Evolutionary conservation across 345 rosid species (phyloP).

Genomic region (Syzygium grande): DNA sequence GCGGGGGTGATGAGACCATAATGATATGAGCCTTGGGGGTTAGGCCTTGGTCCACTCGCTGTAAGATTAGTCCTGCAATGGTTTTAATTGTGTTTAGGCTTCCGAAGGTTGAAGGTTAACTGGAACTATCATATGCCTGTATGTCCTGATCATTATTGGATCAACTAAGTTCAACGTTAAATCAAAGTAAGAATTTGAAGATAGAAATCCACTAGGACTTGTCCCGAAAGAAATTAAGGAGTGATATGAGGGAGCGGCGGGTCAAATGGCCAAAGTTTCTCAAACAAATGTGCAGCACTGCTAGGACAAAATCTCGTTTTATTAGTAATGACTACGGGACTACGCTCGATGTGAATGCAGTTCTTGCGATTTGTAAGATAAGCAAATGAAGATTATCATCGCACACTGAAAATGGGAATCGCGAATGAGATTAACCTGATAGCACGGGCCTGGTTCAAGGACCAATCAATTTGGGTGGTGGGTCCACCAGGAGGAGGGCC

Average conservation of each 20-base stretch:
- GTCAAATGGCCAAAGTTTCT: background rate
- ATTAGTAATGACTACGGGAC: background rate
- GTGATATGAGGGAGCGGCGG: background rate
- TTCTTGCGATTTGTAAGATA: background rate
- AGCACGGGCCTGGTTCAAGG: slow-evolving; percentile 90
- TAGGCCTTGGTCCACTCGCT: slow-evolving; percentile 98
- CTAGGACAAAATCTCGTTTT: background rate
- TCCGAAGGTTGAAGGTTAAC: background rate
- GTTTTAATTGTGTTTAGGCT: background rate
- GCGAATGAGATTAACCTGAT: slow-evolving; percentile 12
- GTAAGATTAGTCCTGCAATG: slow-evolving; percentile 77
- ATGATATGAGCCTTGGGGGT: slow-evolving; percentile 98
- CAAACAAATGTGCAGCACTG: background rate
- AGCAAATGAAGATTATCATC: background rate
- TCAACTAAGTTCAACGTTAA: background rate
- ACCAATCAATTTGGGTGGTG: slow-evolving; percentile 77
- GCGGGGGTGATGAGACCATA: slow-evolving; percentile 79
- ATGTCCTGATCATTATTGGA: background rate
- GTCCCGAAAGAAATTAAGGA: background rate
- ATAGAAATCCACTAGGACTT: background rate
- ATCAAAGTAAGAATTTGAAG: background rate
- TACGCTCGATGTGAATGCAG: background rate
- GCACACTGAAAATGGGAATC: background rate
- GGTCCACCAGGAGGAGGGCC: slow-evolving; percentile 93
- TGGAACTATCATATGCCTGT: background rate